Evolutionary conservation across 2,329 filamentous ascomycete genomes (phyloP).

Genomic region (Fusarium cicatricum): DNA sequence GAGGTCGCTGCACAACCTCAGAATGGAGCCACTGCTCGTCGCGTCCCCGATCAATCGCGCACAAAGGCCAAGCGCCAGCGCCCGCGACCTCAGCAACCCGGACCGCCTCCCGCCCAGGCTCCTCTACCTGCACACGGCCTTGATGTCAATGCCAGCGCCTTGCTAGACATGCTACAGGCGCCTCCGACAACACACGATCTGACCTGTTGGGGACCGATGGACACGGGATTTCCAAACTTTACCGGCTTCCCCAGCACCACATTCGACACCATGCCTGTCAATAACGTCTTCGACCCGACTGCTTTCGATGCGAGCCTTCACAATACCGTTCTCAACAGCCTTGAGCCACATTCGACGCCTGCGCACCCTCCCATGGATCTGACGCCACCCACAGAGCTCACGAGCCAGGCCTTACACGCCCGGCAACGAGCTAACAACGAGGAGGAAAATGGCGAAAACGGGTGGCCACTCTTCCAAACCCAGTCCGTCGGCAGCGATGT

Average conservation of each 20-base stretch:
- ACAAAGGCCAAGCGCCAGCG: constrained; percentile 41
- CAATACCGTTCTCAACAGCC: constrained; percentile 32
- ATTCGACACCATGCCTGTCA: constrained; percentile 39
- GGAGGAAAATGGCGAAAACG: constrained; percentile 39
- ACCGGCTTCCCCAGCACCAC: constrained; percentile 34
- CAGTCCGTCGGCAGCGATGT: constrained; percentile 35
- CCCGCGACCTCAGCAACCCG: constrained; percentile 36
- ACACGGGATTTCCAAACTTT: constrained; percentile 38
- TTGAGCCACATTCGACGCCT: constrained; percentile 30
- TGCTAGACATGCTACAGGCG: constrained; percentile 42
- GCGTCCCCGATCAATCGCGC: constrained; percentile 39
- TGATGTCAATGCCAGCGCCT: constrained; percentile 40
- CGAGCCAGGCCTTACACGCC: constrained; percentile 27
- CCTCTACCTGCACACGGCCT: constrained; percentile 36
- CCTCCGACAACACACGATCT: constrained; percentile 41
- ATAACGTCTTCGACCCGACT: constrained; percentile 36
- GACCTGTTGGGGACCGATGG: constrained; percentile 41
- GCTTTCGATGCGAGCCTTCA: constrained; percentile 38
- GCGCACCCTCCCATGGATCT: constrained; percentile 33
- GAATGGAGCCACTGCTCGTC: constrained; percentile 28
- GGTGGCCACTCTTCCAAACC: constrained; percentile 39
- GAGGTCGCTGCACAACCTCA: constrained; percentile 25
- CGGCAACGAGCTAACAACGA: constrained; percentile 31
- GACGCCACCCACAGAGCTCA: constrained; percentile 33
- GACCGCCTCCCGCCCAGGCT: constrained; percentile 34